These are phyloP conservation scores for Aspergillaceae sp. DNA, from an alignment of 2,329 filamentous ascomycete species.

Conservation along the genomic window DNA sequence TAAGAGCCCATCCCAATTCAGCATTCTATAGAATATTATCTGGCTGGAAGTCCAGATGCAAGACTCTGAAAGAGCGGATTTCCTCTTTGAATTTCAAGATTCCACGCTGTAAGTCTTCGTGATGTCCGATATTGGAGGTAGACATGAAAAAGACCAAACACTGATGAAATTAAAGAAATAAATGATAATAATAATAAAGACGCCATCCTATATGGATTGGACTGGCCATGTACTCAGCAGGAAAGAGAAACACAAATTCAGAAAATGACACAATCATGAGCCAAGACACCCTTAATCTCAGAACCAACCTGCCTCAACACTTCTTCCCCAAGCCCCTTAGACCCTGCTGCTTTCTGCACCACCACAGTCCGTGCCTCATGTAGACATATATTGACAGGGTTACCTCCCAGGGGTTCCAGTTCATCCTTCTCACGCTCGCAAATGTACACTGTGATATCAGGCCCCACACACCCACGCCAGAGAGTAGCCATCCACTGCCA, in stretches of 20 bases:
- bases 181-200: no score
- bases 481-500: conserved; percentile 97
- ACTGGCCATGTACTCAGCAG: background rate
- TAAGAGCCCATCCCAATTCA: no score
- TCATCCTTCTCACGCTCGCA: conserved; percentile 34
- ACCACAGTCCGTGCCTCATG: conserved; percentile 45
- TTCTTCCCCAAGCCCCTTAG: conserved; percentile 52
- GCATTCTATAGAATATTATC: no score
- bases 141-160: no score
- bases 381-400: conserved; percentile 48
- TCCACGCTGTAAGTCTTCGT: no score
- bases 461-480: conserved; percentile 76
- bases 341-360: conserved; percentile 38
- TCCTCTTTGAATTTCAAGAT: no score
- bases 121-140: no score
- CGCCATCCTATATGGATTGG: background rate
- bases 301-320: conserved; percentile 69
- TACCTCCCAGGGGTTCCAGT: conserved; percentile 32
- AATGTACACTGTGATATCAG: conserved; percentile 52
- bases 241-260: background rate
- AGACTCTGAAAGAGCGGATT: no score
- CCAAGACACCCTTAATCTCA: conserved; percentile 68
- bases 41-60: no score
- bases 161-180: no score
- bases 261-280: no score